phyloP scores from a whole-genome alignment of 1,139 yeast species.

The Suhomyces wounanorum region DNA sequence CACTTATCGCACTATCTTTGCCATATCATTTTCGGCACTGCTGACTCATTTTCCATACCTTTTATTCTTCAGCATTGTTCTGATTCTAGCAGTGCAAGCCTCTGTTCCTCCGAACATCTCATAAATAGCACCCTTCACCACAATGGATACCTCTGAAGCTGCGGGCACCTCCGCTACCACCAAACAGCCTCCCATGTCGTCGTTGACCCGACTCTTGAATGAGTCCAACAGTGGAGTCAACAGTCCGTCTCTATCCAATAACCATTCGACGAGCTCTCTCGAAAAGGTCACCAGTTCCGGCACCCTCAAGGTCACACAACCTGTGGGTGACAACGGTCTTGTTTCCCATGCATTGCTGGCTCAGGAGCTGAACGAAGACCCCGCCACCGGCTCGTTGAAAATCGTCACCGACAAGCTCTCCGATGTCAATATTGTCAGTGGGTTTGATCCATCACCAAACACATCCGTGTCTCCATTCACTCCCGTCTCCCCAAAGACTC shows the following conservation, averaged over 20 bases:
- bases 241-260: constrained; percentile 29
- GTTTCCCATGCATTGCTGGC: neutral
- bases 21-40: constrained; percentile 4
- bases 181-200: constrained; percentile 28
- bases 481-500: constrained; percentile 21
- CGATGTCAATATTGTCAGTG: constrained; percentile 14
- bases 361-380: neutral
- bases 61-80: neutral
- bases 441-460: constrained; percentile 17
- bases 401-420: constrained; percentile 12
- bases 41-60: constrained; percentile 1
- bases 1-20: constrained; percentile 4
- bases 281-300: constrained; percentile 18
- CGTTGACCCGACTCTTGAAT: constrained; percentile 46
- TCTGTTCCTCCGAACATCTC: neutral
- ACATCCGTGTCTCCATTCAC: constrained; percentile 15
- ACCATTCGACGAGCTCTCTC: constrained; percentile 27
- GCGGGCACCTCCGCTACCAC: constrained; percentile 5
- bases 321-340: constrained; percentile 7
- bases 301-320: constrained; percentile 20
- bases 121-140: neutral
- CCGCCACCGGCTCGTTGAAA: constrained; percentile 4
- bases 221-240: constrained; percentile 36
- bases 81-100: neutral
- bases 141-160: constrained; percentile 7